Percentiles rank a stretch among this genome's conserved stretches.
These are phyloP conservation scores for Aspergillus pseudoviridinutans DNA, from an alignment of 2,329 filamentous ascomycete species.

Conservation along the genomic window DNA sequence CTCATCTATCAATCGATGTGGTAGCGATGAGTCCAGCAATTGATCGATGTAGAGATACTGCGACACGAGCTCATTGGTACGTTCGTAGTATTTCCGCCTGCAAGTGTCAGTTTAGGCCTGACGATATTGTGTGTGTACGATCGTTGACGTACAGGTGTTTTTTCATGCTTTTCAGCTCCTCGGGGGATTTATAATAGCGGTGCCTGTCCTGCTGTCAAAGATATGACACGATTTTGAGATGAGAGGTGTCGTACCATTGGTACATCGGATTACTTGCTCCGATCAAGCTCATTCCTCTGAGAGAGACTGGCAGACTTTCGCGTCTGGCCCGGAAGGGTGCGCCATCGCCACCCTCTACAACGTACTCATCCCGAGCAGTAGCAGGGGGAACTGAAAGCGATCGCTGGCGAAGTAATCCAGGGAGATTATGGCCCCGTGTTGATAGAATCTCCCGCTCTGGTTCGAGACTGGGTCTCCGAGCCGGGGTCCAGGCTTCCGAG, in stretches of 20 bases:
- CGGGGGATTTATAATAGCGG: constrained; percentile 77
- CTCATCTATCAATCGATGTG: constrained; percentile 85
- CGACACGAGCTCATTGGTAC: constrained; percentile 81
- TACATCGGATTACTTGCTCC: constrained; percentile 84
- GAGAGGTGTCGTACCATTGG: constrained; percentile 54
- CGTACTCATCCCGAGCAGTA: constrained; percentile 13
- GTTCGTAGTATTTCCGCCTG: constrained; percentile 79
- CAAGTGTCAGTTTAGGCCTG: not conserved
- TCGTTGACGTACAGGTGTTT: constrained; percentile 57
- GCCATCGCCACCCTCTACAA: constrained; percentile 28
- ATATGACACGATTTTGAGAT: not conserved
- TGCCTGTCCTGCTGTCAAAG: constrained; percentile 47
- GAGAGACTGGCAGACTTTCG: not conserved
- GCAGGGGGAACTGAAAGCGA: constrained; percentile 16
- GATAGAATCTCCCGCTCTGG: constrained; percentile 33
- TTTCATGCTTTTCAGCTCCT: constrained; percentile 67
- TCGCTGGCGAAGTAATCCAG: constrained; percentile 28
- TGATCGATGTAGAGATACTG: constrained; percentile 93
- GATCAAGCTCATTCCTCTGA: constrained; percentile 53
- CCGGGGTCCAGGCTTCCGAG: constrained; percentile 13
- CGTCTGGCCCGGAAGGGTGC: constrained; percentile 11
- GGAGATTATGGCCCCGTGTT: constrained; percentile 37
- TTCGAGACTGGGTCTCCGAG: constrained; percentile 31
- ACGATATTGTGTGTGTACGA: not conserved
- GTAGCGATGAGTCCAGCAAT: constrained; percentile 85